phyloP scores from a whole-genome alignment of 106 monocot species.

The Chionographis japonica region DNA sequence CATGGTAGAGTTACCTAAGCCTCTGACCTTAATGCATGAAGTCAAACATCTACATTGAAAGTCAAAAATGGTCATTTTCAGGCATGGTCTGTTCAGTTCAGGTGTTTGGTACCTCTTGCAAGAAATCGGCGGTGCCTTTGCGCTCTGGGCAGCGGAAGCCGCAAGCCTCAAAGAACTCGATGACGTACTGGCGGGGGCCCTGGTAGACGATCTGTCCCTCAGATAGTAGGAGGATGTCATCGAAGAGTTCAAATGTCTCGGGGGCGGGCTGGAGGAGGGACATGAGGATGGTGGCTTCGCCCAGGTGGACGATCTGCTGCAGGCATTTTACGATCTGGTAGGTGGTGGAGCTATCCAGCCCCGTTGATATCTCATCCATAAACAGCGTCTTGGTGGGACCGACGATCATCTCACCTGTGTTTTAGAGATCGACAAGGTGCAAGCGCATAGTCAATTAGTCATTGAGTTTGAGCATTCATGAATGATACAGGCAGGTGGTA shows the following conservation, averaged over 20 bases:
- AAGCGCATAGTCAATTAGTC: too few relatives aligned
- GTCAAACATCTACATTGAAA: too few relatives aligned
- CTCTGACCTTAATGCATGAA: too few relatives aligned
- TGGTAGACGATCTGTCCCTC: conserved; percentile 90
- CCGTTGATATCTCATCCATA: conserved; percentile 83
- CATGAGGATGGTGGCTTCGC: conserved; percentile 70
- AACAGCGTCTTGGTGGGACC: conserved; percentile 60
- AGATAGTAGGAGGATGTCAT: conserved; percentile 80
- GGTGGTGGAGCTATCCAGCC: conserved; percentile 68
- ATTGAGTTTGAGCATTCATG: too few relatives aligned
- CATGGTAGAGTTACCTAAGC: too few relatives aligned
- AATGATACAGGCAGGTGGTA: too few relatives aligned
- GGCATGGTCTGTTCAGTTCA: background rate
- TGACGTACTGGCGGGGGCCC: conserved; percentile 62
- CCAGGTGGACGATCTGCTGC: conserved; percentile 60
- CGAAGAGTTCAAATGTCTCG: conserved; percentile 83
- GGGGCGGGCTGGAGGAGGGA: conserved; percentile 92
- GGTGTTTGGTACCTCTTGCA: conserved; percentile 62
- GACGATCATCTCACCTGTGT: conserved; percentile 67
- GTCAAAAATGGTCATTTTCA: background rate
- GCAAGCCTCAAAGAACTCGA: conserved; percentile 64
- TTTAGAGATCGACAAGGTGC: background rate
- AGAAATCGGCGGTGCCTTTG: conserved; percentile 79
- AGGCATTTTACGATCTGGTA: conserved; percentile 79
- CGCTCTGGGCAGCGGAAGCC: conserved; percentile 81